Evolutionary conservation across 768 basidiomycete genomes (phyloP).

Genomic region (Leccinum ochraceum): DNA sequence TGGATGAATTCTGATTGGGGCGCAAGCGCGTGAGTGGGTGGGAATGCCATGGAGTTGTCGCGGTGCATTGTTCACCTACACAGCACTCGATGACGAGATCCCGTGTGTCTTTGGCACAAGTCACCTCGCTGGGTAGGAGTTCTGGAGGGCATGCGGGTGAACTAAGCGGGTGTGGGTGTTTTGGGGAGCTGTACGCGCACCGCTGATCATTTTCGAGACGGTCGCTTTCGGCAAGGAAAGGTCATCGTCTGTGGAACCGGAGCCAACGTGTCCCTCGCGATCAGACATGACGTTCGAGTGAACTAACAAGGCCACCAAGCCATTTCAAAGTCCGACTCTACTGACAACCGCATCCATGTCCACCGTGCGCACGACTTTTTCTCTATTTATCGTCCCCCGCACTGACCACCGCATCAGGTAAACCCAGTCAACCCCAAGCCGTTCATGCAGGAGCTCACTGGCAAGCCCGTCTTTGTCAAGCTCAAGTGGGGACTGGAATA

Average conservation of each 20-base stretch:
- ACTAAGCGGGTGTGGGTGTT: slow-evolving; percentile 8
- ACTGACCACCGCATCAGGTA: slow-evolving; percentile 53
- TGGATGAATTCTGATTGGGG: slow-evolving; percentile 87
- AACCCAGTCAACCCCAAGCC: slow-evolving; percentile 98
- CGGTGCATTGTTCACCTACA: slow-evolving; percentile 79
- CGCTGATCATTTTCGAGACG: slow-evolving; percentile 94
- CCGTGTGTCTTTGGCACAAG: slow-evolving; percentile 93
- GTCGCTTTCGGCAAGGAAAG: slow-evolving; percentile 96
- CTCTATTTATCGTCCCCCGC: slow-evolving; percentile 57
- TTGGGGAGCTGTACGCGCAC: slow-evolving; percentile 40
- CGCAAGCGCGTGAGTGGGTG: slow-evolving; percentile 14
- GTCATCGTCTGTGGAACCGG: slow-evolving; percentile 82
- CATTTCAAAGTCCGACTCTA: slow-evolving; percentile 42
- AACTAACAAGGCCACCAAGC: not conserved
- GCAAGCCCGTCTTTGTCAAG: slow-evolving; percentile 92
- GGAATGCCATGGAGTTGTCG: slow-evolving; percentile 5
- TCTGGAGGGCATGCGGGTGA: slow-evolving; percentile 50
- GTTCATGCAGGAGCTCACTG: slow-evolving; percentile 97
- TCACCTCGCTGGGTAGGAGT: slow-evolving; percentile 81
- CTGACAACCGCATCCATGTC: not conserved
- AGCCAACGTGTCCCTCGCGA: slow-evolving; percentile 72
- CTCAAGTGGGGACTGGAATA: slow-evolving; percentile 99
- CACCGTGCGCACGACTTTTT: slow-evolving; percentile 38
- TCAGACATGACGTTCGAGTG: slow-evolving; percentile 70
- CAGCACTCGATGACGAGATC: slow-evolving; percentile 98